Conservation (phyloP, 805 yeast species). For the Torulaspora delbrueckii region DNA sequence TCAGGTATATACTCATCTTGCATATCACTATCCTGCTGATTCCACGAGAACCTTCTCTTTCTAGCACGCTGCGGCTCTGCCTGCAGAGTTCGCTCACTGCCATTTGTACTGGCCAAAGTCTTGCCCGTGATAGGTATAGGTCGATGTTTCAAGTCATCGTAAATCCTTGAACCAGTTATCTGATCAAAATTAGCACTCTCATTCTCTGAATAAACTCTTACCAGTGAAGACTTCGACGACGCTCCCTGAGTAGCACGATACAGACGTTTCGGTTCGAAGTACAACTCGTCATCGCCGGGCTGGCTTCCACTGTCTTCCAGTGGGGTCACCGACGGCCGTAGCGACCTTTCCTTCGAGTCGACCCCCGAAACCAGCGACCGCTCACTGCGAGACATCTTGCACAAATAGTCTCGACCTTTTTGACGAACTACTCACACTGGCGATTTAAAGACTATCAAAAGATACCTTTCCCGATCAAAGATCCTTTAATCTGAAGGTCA, state of each 20-base stretch:
- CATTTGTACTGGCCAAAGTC: background rate
- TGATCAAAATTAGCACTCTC: conserved; percentile 58
- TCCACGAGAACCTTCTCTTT: conserved; percentile 6
- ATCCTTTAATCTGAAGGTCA: background rate
- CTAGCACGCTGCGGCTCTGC: conserved; percentile 3
- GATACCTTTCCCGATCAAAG: background rate
- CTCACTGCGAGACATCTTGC: background rate
- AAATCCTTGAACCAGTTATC: conserved; percentile 49
- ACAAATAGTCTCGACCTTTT: background rate
- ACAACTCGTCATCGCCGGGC: conserved; percentile 10
- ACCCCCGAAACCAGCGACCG: background rate
- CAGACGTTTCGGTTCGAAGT: conserved; percentile 24
- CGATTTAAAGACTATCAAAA: no score
- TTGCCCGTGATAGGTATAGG: conserved; percentile 31
- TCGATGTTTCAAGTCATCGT: conserved; percentile 49
- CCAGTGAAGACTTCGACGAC: conserved; percentile 33
- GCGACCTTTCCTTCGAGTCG: background rate
- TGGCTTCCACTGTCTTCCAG: background rate
- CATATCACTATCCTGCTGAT: conserved; percentile 39
- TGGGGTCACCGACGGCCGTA: background rate
- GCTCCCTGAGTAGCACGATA: conserved; percentile 21
- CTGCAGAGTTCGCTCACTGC: background rate
- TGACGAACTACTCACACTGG: background rate
- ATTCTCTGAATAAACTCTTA: conserved; percentile 59
- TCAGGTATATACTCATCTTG: conserved; percentile 79